A percentile compares a stretch with the other conserved stretches of the same genome.
Evolutionary conservation across 805 yeast species (phyloP).

Genomic region (Peterozyma toletana): DNA sequence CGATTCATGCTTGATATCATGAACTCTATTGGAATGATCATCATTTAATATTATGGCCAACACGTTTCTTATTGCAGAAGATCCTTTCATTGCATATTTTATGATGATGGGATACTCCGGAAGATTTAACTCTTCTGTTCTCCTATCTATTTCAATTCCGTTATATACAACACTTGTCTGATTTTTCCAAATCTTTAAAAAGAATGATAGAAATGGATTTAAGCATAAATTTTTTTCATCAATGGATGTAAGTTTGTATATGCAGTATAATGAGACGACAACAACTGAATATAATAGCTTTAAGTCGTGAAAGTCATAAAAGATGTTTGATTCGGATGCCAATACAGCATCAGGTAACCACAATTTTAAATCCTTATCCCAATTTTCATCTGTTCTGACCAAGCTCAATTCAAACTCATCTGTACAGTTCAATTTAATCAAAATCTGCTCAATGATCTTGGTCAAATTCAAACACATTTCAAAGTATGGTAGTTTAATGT

Average conservation of each 20-base stretch:
- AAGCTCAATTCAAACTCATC: slow-evolving; percentile 34
- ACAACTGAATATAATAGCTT: slow-evolving; percentile 38
- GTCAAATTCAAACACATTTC: slow-evolving; percentile 17
- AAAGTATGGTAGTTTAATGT: slow-evolving; percentile 7
- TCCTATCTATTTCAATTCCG: slow-evolving; percentile 54
- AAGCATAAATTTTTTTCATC: slow-evolving; percentile 30
- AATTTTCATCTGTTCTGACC: slow-evolving; percentile 30
- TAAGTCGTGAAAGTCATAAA: slow-evolving; percentile 28
- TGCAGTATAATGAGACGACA: slow-evolving; percentile 32
- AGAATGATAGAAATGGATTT: slow-evolving; percentile 57
- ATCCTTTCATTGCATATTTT: slow-evolving; percentile 48
- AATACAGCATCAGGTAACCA: slow-evolving; percentile 31
- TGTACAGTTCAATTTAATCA: slow-evolving; percentile 29
- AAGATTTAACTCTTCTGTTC: slow-evolving; percentile 34
- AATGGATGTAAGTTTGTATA: slow-evolving; percentile 29
- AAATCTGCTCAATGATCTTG: slow-evolving; percentile 26
- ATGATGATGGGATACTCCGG: slow-evolving; percentile 36
- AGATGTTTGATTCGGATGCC: slow-evolving; percentile 12
- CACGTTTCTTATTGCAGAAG: slow-evolving; percentile 55
- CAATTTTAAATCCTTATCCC: slow-evolving; percentile 21
- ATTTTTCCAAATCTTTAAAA: slow-evolving; percentile 59
- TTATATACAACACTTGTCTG: slow-evolving; percentile 51
- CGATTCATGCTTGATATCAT: slow-evolving; percentile 55
- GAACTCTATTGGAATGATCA: slow-evolving; percentile 30
- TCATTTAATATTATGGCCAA: slow-evolving; percentile 55